Evolutionary conservation across 2,329 filamentous ascomycete species (phyloP).

Genomic region (Colletotrichum agaves): DNA sequence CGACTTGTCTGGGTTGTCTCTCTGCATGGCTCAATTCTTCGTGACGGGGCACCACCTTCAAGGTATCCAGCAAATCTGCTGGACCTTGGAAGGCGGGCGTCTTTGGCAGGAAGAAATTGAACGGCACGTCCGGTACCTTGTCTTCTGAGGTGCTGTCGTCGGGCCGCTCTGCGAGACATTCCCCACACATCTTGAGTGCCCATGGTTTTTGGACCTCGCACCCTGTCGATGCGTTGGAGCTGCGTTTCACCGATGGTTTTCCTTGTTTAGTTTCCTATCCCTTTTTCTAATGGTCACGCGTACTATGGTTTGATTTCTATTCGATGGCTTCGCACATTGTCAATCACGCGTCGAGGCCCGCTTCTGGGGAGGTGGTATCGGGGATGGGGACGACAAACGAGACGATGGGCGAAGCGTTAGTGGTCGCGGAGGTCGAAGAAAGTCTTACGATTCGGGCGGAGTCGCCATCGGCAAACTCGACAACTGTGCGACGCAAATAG

Average conservation of each 20-base stretch:
- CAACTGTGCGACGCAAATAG: background rate
- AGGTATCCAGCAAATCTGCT: background rate
- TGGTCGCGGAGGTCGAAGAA: background rate
- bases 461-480: background rate
- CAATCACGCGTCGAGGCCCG: constrained; percentile 42
- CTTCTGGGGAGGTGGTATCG: constrained; percentile 50
- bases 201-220: constrained; percentile 18
- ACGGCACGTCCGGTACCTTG: constrained; percentile 54
- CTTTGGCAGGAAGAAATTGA: constrained; percentile 41
- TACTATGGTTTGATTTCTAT: constrained; percentile 30
- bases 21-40: constrained; percentile 50
- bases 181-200: constrained; percentile 15
- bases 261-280: constrained; percentile 32
- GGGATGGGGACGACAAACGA: constrained; percentile 25
- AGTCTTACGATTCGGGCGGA: background rate
- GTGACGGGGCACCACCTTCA: constrained; percentile 40
- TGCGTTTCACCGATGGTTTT: constrained; percentile 44
- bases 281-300: constrained; percentile 35
- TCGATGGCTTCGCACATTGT: constrained; percentile 41
- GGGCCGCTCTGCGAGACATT: constrained; percentile 37
- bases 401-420: background rate
- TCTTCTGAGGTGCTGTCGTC: constrained; percentile 44
- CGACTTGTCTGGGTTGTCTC: constrained; percentile 44
- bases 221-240: constrained; percentile 51
- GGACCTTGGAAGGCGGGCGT: background rate